Evolutionary conservation across 371 early-diverging fungal genomes (phyloP), one percentile per base, ranked within the genome.

Genomic region (Mucor indicus): DNA sequence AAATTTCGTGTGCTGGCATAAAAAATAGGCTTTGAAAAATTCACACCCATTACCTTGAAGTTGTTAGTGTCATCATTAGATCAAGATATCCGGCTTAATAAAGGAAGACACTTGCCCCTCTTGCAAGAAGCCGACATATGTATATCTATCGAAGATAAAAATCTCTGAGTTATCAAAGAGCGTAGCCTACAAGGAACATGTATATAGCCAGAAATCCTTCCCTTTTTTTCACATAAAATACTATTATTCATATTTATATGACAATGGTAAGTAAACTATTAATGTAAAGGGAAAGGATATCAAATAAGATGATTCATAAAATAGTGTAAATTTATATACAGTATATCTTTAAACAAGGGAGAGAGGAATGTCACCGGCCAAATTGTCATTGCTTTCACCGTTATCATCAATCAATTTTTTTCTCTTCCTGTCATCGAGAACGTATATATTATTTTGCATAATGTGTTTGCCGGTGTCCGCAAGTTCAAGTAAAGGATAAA

Each of bases 401-500:
- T 40, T 20, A 40, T 40, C 25, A 40, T 13, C 13, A 16, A 38
- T 12, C 38, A n/a, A n/a, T 27, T 40, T 40, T 40, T 25, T 40
- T 40, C 25, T 25, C 2, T 40, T 40, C 25, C 42, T 42, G 16
- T 42, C 42, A 27, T 42, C 42, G 29, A 42, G 42, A 13, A 29
- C 42, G 2, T 42, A 27, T 27, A 27, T 42, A 29, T 42, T 42
- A 9, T 24, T 42, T 16, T 42, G 25, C 42, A 42, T 27, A 27
- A 42, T 42, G 1, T 42, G 42, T 15, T 42, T 42, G 16, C 29
- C 42, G 29, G 42, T 42, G 42, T 42, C 24, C 13, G 42, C 42
- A 27, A 42, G 42, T 42, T 42, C 42, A 42, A 42, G 42, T 29
- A 42, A 42, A 42, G 42, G 42, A 42, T 42, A 42, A 42, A 42